Percentiles rank a stretch among this genome's conserved stretches.
phyloP scores from a whole-genome alignment of 805 yeast species.

The Saccharomyces eubayanus region DNA sequence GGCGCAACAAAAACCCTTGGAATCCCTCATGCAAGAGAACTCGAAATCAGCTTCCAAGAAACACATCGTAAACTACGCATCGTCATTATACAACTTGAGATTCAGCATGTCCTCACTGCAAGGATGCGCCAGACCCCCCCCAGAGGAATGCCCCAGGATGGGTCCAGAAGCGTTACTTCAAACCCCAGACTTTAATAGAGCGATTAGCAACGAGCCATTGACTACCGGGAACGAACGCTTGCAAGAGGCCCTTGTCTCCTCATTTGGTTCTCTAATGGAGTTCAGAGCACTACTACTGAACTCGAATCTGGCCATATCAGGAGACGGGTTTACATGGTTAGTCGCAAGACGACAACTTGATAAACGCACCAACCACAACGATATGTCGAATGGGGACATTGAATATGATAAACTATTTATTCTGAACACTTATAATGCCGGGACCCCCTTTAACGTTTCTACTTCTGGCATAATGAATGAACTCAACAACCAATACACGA shows the following conservation, averaged over 20 bases:
- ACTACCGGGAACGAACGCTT: conserved; percentile 32
- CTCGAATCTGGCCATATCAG: conserved; percentile 65
- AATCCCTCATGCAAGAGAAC: conserved; percentile 21
- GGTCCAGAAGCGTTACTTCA: conserved; percentile 28
- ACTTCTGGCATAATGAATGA: conserved; percentile 36
- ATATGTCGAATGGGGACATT: conserved; percentile 10
- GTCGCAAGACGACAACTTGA: conserved; percentile 43
- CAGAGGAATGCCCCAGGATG: conserved; percentile 8
- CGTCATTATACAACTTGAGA: conserved; percentile 32
- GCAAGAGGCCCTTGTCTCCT: conserved; percentile 41
- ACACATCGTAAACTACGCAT: conserved; percentile 33
- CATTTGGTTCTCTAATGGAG: conserved; percentile 72
- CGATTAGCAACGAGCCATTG: conserved; percentile 27
- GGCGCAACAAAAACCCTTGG: conserved; percentile 19
- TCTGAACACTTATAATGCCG: conserved; percentile 81
- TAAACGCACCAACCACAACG: conserved; percentile 5
- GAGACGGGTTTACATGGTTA: conserved; percentile 89
- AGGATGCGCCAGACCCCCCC: conserved; percentile 12
- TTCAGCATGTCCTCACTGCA: conserved; percentile 33
- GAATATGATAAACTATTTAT: conserved; percentile 48
- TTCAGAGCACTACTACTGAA: conserved; percentile 61
- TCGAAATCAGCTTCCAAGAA: conserved; percentile 27
- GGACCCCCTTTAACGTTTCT: conserved; percentile 66
- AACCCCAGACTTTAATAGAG: conserved; percentile 34
- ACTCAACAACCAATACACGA: conserved; percentile 19